Percentiles rank a stretch among this genome's conserved stretches.
phyloP scores from a whole-genome alignment of 495 filamentous ascomycete genomes.

The Talaromyces adpressus region DNA sequence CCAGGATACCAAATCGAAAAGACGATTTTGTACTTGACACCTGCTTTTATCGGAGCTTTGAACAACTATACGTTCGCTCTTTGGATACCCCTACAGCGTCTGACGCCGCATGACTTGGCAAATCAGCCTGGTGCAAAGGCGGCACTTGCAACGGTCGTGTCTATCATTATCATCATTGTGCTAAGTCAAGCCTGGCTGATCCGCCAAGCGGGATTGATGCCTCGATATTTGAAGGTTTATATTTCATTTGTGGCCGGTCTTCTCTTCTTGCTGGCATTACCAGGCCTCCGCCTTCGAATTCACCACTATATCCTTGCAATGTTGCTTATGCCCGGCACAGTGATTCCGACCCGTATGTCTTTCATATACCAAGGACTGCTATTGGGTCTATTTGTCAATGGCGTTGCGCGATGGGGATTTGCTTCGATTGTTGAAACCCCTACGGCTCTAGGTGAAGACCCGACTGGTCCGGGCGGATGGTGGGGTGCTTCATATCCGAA shows the following conservation, averaged over 20 bases:
- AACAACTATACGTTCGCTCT: conserved; percentile 77
- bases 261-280: conserved; percentile 60
- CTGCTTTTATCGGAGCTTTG: conserved; percentile 70
- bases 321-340: conserved; percentile 76
- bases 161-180: conserved; percentile 51
- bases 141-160: conserved; percentile 61
- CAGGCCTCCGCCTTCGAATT: conserved; percentile 79
- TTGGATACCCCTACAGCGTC: conserved; percentile 71
- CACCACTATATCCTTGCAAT: conserved; percentile 92
- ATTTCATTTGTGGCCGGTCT: conserved; percentile 49
- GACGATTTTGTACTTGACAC: conserved; percentile 65
- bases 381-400: conserved; percentile 86
- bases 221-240: conserved; percentile 69
- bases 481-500: conserved; percentile 62
- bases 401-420: conserved; percentile 89
- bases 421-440: conserved; percentile 84
- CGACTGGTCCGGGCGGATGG: conserved; percentile 37
- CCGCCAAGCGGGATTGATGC: conserved; percentile 62
- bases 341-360: conserved; percentile 71
- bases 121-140: conserved; percentile 70
- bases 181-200: conserved; percentile 69
- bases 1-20: conserved; percentile 57
- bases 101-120: conserved; percentile 68
- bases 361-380: conserved; percentile 83
- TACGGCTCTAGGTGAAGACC: conserved; percentile 47